Conservation (phyloP, 495 filamentous ascomycete species). For the Hypoxylon lienhwacheense region DNA sequence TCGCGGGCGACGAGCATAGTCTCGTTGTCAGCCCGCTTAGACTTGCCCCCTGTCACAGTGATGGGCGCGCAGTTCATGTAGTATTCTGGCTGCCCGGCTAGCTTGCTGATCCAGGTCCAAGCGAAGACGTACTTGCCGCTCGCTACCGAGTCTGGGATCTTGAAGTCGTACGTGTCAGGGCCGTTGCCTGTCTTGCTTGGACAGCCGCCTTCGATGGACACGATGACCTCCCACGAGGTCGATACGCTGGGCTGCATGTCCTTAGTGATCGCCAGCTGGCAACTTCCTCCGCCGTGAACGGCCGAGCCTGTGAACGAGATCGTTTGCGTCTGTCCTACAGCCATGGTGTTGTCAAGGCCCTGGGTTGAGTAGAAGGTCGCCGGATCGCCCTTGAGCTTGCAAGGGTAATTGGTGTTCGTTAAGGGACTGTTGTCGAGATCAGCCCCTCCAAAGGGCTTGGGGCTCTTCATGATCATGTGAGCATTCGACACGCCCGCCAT, state of each 20-base stretch:
- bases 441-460: constrained; percentile 65
- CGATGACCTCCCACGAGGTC: constrained; percentile 74
- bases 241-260: constrained; percentile 61
- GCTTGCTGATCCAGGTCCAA: constrained; percentile 57
- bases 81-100: constrained; percentile 45
- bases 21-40: constrained; percentile 31
- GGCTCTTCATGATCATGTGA: constrained; percentile 73
- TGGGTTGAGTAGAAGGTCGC: constrained; percentile 45
- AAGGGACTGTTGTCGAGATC: constrained; percentile 57
- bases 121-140: constrained; percentile 66
- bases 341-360: constrained; percentile 52
- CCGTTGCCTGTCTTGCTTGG: constrained; percentile 56
- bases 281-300: constrained; percentile 82
- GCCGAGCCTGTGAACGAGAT: constrained; percentile 64
- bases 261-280: constrained; percentile 81
- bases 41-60: constrained; percentile 21
- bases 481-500: constrained; percentile 57
- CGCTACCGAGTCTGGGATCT: constrained; percentile 58
- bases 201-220: constrained; percentile 81
- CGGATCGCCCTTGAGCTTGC: constrained; percentile 56
- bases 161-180: constrained; percentile 55
- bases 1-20: constrained; percentile 49
- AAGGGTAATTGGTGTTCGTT: constrained; percentile 73
- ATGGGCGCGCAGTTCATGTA: constrained; percentile 53
- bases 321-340: constrained; percentile 55